Percentiles rank a stretch among this genome's conserved stretches.
Conservation (phyloP, 192 early-diverging fungal genomes). For the Piromyces finnis region DNA sequence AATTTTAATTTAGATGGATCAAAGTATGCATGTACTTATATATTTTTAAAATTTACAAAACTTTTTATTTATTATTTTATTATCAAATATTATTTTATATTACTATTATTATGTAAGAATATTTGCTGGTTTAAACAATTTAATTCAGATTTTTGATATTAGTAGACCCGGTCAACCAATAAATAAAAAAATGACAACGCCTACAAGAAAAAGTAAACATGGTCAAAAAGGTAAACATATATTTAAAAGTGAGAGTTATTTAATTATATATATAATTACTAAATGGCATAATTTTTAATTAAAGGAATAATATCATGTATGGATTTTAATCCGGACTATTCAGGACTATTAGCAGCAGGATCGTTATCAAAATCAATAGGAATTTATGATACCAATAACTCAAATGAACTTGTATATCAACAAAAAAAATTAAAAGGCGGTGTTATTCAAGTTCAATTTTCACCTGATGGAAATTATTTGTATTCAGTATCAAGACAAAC, state of each 20-base stretch:
- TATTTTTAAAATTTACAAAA: too few species aligned
- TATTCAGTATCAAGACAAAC: slow-evolving; percentile 48
- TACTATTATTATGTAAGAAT: slow-evolving; percentile 14
- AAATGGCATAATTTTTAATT: too few species aligned
- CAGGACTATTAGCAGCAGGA: slow-evolving; percentile 51
- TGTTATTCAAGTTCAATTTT: slow-evolving; percentile 36
- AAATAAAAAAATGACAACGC: slow-evolving; percentile 23
- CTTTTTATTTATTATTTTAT: background rate
- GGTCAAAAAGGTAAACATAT: slow-evolving; percentile 70
- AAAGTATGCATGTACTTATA: slow-evolving; percentile 11
- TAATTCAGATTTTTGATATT: slow-evolving; percentile 51
- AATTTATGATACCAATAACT: slow-evolving; percentile 31
- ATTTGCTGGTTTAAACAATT: slow-evolving; percentile 48
- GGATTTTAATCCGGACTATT: slow-evolving; percentile 43
- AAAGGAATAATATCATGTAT: slow-evolving; percentile 50
- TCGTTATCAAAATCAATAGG: slow-evolving; percentile 51
- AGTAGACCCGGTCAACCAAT: slow-evolving; percentile 38
- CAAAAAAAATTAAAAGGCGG: slow-evolving; percentile 9
- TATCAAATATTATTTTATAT: too few species aligned
- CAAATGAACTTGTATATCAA: slow-evolving; percentile 23
- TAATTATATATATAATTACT: too few species aligned
- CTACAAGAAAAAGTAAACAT: slow-evolving; percentile 40
- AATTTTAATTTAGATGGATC: slow-evolving; percentile 48
- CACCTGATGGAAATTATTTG: slow-evolving; percentile 37
- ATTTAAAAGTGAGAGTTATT: too few species aligned